Percentiles rank a stretch among this genome's conserved stretches.
These are phyloP conservation scores for Cornus kousa DNA, from an alignment of 148 eudicot species.

Conservation along the genomic window DNA sequence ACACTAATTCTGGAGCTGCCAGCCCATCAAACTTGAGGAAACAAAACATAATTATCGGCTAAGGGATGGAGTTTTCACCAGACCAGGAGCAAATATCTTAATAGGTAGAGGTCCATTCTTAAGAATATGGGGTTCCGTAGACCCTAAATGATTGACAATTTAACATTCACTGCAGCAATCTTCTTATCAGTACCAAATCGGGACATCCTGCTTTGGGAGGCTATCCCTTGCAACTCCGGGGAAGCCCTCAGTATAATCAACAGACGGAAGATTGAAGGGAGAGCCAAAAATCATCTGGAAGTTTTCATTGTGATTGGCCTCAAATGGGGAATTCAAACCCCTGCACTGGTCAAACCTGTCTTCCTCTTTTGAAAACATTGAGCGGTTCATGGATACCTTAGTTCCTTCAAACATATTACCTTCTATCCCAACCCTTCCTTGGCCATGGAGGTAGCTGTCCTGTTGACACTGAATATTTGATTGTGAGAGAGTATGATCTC, in stretches of 20 bases:
- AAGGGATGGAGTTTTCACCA: constrained; percentile 1
- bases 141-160: background rate
- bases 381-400: constrained; percentile 20
- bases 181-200: constrained; percentile 41
- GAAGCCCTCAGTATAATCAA: constrained; percentile 31
- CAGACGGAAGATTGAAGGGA: constrained; percentile 26
- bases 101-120: background rate
- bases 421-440: constrained; percentile 26
- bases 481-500: constrained; percentile 16
- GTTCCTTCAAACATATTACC: constrained; percentile 31
- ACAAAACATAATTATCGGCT: background rate
- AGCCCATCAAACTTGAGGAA: constrained; percentile 1
- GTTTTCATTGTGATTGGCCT: constrained; percentile 29
- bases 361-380: constrained; percentile 26
- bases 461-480: constrained; percentile 23
- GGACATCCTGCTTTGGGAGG: constrained; percentile 32
- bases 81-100: background rate
- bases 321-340: constrained; percentile 36
- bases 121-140: background rate
- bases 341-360: constrained; percentile 35
- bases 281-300: constrained; percentile 41
- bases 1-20: background rate
- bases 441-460: constrained; percentile 21
- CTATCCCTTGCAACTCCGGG: constrained; percentile 23
- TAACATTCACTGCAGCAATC: background rate